These are phyloP conservation scores for Neurospora cerealis DNA, from an alignment of 495 filamentous ascomycete genomes.

Conservation along the genomic window DNA sequence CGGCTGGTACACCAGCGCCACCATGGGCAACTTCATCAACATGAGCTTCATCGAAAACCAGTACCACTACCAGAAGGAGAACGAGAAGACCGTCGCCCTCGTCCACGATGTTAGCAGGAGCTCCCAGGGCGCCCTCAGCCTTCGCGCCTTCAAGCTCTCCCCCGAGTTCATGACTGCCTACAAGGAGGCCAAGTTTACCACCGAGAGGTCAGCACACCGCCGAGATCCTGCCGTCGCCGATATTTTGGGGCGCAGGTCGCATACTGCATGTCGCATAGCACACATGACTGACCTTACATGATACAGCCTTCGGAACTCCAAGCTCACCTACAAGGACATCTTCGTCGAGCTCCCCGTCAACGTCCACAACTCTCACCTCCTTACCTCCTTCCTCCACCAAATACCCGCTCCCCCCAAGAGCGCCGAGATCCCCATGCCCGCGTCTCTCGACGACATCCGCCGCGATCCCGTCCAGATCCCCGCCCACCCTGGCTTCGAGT, in stretches of 20 bases:
- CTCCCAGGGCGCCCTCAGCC: slow-evolving; percentile 78
- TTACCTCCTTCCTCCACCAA: slow-evolving; percentile 91
- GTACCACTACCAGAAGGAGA: slow-evolving; percentile 92
- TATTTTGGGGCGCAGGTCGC: not conserved
- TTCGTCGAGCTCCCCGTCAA: slow-evolving; percentile 83
- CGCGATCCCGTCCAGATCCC: slow-evolving; percentile 45
- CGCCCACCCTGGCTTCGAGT: slow-evolving; percentile 77
- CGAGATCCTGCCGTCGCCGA: not conserved
- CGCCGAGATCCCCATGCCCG: slow-evolving; percentile 56
- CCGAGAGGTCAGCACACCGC: slow-evolving; percentile 61
- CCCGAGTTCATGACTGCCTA: slow-evolving; percentile 81
- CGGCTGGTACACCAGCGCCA: slow-evolving; percentile 97
- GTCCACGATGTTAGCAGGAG: slow-evolving; percentile 93
- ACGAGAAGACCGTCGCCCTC: slow-evolving; percentile 86
- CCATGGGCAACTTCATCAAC: slow-evolving; percentile 97
- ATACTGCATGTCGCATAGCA: not conserved
- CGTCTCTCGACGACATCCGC: slow-evolving; percentile 64
- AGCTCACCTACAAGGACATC: slow-evolving; percentile 88
- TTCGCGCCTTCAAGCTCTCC: slow-evolving; percentile 86
- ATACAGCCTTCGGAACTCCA: slow-evolving; percentile 76
- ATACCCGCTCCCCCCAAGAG: slow-evolving; percentile 48
- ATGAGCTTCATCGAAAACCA: slow-evolving; percentile 95
- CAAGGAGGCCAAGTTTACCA: slow-evolving; percentile 94
- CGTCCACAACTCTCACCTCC: slow-evolving; percentile 93
- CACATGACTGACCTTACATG: slow-evolving; percentile 19